These are phyloP conservation scores for Biscutella auriculata DNA, from an alignment of 441 rosid genomes.

Conservation along the genomic window DNA sequence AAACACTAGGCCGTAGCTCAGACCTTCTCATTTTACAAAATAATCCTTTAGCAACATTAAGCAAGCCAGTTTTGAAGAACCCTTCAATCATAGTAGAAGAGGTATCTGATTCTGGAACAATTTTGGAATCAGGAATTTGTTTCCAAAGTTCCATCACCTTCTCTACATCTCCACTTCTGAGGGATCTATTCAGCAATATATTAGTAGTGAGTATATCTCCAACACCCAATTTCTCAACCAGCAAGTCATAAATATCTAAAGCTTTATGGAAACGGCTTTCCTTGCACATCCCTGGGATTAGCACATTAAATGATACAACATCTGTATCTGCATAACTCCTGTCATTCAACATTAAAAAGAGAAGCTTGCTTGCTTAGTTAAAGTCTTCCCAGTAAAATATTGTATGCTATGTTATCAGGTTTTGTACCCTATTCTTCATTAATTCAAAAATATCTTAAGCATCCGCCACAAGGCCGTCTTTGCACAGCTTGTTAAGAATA, in stretches of 20 bases:
- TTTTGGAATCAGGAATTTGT: slow-evolving; percentile 27
- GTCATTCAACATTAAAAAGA: slow-evolving; percentile 28
- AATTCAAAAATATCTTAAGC: slow-evolving; percentile 34
- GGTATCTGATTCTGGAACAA: slow-evolving; percentile 31
- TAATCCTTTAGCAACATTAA: slow-evolving; percentile 57
- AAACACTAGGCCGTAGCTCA: slow-evolving; percentile 27
- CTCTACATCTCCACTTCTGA: slow-evolving; percentile 31
- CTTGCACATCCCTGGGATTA: slow-evolving; percentile 35
- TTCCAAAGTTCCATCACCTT: slow-evolving; percentile 32
- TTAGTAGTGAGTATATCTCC: slow-evolving; percentile 38
- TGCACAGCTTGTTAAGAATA: slow-evolving; percentile 47
- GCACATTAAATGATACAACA: slow-evolving; percentile 29
- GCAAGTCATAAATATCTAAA: slow-evolving; percentile 24
- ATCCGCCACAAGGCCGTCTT: slow-evolving; percentile 32
- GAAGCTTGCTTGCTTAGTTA: slow-evolving; percentile 47
- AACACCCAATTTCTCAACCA: slow-evolving; percentile 32
- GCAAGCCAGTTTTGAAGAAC: slow-evolving; percentile 40
- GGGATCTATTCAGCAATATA: slow-evolving; percentile 34
- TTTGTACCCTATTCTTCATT: slow-evolving; percentile 34
- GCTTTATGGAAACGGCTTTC: slow-evolving; percentile 27
- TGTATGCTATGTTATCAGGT: slow-evolving; percentile 41
- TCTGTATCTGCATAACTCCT: slow-evolving; percentile 31
- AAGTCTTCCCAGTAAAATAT: slow-evolving; percentile 45
- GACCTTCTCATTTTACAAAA: slow-evolving; percentile 36
- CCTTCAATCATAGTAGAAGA: slow-evolving; percentile 44